Evolutionary conservation across 805 yeast species (phyloP).

Genomic region (Naumovozyma baii): DNA sequence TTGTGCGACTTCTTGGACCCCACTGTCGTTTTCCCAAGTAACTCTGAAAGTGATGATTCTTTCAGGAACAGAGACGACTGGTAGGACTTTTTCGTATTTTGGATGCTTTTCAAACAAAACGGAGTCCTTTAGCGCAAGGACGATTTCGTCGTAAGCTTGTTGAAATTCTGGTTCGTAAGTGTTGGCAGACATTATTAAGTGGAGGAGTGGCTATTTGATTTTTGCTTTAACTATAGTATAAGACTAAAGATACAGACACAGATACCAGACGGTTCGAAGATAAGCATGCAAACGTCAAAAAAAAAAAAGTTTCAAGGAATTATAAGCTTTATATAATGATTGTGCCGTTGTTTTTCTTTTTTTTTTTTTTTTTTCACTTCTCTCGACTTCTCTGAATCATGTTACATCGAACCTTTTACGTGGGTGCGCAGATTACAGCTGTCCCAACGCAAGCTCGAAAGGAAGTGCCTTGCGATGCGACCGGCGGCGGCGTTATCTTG

Average conservation of each 20-base stretch:
- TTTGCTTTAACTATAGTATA: no score
- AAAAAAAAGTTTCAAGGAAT: no score
- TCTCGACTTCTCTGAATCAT: neutral
- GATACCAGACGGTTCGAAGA: no score
- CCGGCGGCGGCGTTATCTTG: neutral
- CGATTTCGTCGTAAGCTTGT: conserved; percentile 94
- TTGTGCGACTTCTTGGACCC: conserved; percentile 84
- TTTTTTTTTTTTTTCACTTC: neutral
- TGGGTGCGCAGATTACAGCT: no score
- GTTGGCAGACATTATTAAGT: conserved; percentile 1
- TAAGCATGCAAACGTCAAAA: no score
- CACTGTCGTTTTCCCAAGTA: conserved; percentile 93
- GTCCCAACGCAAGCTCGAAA: no score
- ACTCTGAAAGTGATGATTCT: conserved; percentile 95
- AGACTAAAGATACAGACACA: no score
- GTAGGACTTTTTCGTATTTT: conserved; percentile 76
- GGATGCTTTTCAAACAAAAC: conserved; percentile 84
- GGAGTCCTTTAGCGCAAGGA: conserved; percentile 81
- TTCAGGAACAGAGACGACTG: conserved; percentile 90
- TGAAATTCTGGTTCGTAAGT: conserved; percentile 86
- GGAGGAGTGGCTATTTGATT: neutral
- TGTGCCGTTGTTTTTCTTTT: neutral
- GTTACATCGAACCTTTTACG: no score
- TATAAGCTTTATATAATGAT: neutral
- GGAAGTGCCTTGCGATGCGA: no score